Conservation (phyloP, 768 basidiomycete genomes). For the Boletales sp. region DNA sequence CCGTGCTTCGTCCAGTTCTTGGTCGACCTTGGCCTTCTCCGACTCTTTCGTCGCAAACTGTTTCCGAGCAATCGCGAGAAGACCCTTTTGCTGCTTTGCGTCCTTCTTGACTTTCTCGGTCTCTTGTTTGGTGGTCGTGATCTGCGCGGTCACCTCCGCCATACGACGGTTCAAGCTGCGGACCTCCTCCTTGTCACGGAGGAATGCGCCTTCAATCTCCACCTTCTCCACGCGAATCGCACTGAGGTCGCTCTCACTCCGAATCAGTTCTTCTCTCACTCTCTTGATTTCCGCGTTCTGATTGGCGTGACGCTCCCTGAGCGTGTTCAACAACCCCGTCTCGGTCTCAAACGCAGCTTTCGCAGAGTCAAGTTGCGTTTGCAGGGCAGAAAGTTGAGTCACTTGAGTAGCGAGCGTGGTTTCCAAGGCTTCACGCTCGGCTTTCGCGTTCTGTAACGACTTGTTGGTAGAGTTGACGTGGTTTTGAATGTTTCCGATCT, state of each 20-base stretch:
- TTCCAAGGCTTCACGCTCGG: conserved; percentile 66
- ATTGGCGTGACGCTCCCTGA: conserved; percentile 63
- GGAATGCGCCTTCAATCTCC: conserved; percentile 80
- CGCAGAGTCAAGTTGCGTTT: conserved; percentile 79
- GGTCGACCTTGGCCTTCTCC: conserved; percentile 64
- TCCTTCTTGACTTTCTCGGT: conserved; percentile 91
- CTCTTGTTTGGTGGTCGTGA: conserved; percentile 63
- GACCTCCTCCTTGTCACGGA: conserved; percentile 94
- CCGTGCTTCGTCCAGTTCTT: conserved; percentile 67
- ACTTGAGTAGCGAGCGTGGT: conserved; percentile 63
- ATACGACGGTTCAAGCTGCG: conserved; percentile 81
- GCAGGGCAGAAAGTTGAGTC: conserved; percentile 71
- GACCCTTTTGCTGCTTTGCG: conserved; percentile 92
- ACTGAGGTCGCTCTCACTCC: conserved; percentile 88
- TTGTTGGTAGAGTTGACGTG: conserved; percentile 78
- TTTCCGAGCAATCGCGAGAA: conserved; percentile 92
- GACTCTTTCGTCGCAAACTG: conserved; percentile 83
- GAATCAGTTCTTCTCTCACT: conserved; percentile 74
- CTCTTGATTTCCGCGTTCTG: conserved; percentile 75
- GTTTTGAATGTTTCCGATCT: conserved; percentile 85
- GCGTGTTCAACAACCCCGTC: conserved; percentile 57
- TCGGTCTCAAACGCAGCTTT: conserved; percentile 87
- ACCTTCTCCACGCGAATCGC: conserved; percentile 85
- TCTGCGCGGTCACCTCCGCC: conserved; percentile 74
- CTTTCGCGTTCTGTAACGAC: conserved; percentile 61